Conservation (phyloP, 2,329 filamentous ascomycete species). For the Aureobasidium sp. region DNA sequence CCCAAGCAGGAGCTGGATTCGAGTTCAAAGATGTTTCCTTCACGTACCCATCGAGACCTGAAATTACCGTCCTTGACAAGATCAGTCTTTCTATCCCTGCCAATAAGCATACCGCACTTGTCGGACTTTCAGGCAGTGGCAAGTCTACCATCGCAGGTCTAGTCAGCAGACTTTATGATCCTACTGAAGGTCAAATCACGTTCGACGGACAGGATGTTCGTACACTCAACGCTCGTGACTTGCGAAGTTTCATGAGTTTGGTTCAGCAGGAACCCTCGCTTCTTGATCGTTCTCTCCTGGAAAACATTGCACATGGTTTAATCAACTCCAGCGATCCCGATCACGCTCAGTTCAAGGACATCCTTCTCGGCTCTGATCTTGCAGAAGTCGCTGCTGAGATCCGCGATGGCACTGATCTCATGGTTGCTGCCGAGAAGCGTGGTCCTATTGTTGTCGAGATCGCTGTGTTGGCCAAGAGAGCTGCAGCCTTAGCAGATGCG, state of each 20-base stretch:
- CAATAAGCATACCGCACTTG: conserved; percentile 35
- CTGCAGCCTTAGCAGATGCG: conserved; percentile 52
- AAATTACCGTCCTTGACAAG: conserved; percentile 31
- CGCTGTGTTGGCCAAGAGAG: conserved; percentile 40
- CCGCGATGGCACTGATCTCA: conserved; percentile 43
- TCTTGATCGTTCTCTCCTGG: conserved; percentile 44
- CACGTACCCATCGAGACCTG: conserved; percentile 34
- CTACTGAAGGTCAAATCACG: conserved; percentile 23
- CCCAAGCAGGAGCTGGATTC: conserved; percentile 19
- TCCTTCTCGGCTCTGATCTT: conserved; percentile 43
- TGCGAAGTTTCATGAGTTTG: conserved; percentile 28
- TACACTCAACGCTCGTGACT: conserved; percentile 29
- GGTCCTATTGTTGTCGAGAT: conserved; percentile 43
- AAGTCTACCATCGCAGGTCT: conserved; percentile 35
- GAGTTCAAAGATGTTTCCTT: conserved; percentile 34
- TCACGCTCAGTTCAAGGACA: conserved; percentile 34
- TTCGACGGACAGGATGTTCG: conserved; percentile 34
- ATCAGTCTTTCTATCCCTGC: conserved; percentile 31
- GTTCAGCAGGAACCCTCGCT: conserved; percentile 47
- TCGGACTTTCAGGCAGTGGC: conserved; percentile 35
- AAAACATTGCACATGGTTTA: conserved; percentile 47
- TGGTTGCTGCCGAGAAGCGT: conserved; percentile 35
- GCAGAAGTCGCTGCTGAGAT: conserved; percentile 45
- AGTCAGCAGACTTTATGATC: conserved; percentile 31
- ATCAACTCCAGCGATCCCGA: conserved; percentile 31